Evolutionary conservation across 2,329 filamentous ascomycete species (phyloP).

Genomic region (Huntiella decipiens): DNA sequence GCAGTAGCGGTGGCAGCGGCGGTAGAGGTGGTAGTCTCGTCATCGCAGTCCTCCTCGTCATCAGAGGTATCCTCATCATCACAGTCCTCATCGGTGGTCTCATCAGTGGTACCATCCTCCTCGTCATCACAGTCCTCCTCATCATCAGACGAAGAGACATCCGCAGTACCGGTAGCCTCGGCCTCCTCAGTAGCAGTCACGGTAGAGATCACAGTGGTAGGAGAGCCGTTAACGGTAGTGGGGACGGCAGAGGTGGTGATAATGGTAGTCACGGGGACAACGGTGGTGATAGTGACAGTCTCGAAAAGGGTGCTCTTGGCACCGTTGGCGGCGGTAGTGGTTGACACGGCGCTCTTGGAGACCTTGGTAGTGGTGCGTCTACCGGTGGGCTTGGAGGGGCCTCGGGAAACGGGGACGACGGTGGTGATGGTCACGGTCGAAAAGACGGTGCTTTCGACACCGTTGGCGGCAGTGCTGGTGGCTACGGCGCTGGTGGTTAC

Average conservation of each 20-base stretch:
- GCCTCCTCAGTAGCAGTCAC: background rate
- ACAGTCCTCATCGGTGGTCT: background rate
- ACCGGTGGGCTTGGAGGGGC: background rate
- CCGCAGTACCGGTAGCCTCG: background rate
- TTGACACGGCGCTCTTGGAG: background rate
- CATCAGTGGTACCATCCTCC: conserved; percentile 3
- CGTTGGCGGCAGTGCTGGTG: background rate
- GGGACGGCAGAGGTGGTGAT: background rate
- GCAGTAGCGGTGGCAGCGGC: background rate
- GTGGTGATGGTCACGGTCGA: background rate
- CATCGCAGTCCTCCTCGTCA: conserved; percentile 5
- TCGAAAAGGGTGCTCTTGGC: background rate
- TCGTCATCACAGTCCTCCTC: background rate
- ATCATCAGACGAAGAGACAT: conserved; percentile 2
- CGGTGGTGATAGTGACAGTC: background rate
- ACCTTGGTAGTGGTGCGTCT: background rate
- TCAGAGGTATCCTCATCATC: background rate
- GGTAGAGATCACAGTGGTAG: background rate
- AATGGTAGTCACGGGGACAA: background rate
- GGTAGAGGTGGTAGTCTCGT: background rate
- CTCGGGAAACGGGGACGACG: background rate
- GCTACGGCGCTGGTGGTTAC: background rate
- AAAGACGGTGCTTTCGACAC: background rate
- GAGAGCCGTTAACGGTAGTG: background rate
- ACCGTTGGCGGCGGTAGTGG: background rate